These are phyloP conservation scores for Nakazawaea sp. DNA, from an alignment of 805 yeast genomes.

Conservation along the genomic window DNA sequence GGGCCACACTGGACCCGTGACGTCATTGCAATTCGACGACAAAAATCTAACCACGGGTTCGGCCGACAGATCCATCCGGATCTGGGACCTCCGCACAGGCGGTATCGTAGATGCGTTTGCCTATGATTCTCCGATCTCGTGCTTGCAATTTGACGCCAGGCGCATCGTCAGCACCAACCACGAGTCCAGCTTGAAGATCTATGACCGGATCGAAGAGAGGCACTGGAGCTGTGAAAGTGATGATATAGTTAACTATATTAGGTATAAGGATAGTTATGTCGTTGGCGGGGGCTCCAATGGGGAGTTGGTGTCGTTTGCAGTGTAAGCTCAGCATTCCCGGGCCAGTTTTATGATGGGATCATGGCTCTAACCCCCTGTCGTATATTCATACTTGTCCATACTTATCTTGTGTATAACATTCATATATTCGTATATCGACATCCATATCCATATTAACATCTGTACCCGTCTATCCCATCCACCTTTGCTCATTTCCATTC, in stretches of 20 bases:
- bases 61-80: conserved; percentile 52
- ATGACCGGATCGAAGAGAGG: conserved; percentile 46
- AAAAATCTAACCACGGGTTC: conserved; percentile 57
- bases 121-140: conserved; percentile 46
- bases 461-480: background rate
- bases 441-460: background rate
- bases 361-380: background rate
- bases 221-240: conserved; percentile 50
- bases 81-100: conserved; percentile 74
- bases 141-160: conserved; percentile 53
- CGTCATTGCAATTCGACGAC: conserved; percentile 66
- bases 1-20: conserved; percentile 68
- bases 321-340: conserved; percentile 11
- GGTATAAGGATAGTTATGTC: conserved; percentile 57
- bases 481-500: background rate
- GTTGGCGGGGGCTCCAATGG: conserved; percentile 63
- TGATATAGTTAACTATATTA: conserved; percentile 31
- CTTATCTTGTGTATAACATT: background rate
- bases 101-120: conserved; percentile 54
- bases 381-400: background rate
- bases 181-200: conserved; percentile 45
- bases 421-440: background rate
- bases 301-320: conserved; percentile 59
- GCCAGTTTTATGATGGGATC: background rate
- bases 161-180: conserved; percentile 48